Evolutionary conservation across 345 rosid genomes (phyloP).

Genomic region (Luvunga scandens): DNA sequence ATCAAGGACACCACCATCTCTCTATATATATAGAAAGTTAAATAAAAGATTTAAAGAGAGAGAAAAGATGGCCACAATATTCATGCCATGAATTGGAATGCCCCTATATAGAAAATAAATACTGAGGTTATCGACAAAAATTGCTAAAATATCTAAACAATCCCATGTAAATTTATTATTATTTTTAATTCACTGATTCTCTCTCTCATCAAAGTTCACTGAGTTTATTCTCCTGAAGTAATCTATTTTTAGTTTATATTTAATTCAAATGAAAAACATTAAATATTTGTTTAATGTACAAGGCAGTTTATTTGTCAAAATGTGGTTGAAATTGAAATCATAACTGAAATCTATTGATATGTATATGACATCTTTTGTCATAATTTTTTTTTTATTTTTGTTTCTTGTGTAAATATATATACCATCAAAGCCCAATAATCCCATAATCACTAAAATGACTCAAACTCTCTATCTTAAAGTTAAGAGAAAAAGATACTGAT

Average conservation of each 20-base stretch:
- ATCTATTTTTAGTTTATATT: not conserved
- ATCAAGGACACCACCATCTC: not conserved
- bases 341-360: too few relatives aligned
- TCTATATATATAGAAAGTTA: not conserved
- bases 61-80: constrained; percentile 12
- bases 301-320: not conserved
- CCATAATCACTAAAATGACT: too few relatives aligned
- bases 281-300: not conserved
- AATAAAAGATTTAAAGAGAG: not conserved
- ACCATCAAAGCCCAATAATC: too few relatives aligned
- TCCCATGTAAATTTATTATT: constrained; percentile 4
- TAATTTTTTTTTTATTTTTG: too few relatives aligned
- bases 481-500: too few relatives aligned
- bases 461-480: too few relatives aligned
- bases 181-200: not conserved
- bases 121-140: constrained; percentile 6
- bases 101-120: constrained; percentile 13
- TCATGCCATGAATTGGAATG: constrained; percentile 18
- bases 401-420: too few relatives aligned
- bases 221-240: not conserved
- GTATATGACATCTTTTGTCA: too few relatives aligned
- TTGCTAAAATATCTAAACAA: constrained; percentile 8
- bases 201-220: not conserved
- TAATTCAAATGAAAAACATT: not conserved
- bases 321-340: too few relatives aligned